Evolutionary conservation across 2,329 filamentous ascomycete species (phyloP), one percentile per base, ranked within the genome.

Genomic region (Elsinoe perseae): DNA sequence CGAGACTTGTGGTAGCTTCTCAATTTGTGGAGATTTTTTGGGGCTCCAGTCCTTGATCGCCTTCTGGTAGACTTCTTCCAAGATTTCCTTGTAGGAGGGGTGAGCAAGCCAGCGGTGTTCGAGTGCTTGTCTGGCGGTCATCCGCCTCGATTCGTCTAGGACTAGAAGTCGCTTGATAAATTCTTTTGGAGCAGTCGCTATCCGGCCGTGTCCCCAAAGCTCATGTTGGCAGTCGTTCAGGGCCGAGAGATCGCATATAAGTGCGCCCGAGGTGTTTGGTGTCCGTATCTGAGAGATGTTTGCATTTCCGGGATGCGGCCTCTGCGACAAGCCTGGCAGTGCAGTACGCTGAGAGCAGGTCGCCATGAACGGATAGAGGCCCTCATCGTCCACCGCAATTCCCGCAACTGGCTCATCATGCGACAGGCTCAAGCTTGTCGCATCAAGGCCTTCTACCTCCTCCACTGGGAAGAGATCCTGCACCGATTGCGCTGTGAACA

Each of bases 71-170:
- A 80, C 65, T 1, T 70, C 71, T 27, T 79, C 70, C 56, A 80
- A 75, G 16, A 76, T 72, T 12, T 64, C 64, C 18, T 67, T 71
- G 63, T 80, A 75, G 7, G 66, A 62, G n/a, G 69, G 65, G 61
- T 80, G 77, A 1, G 74, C 74, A 61, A 85, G 80, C 82, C 81
- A 85, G 8, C 63, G 56, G 65, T 83, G 80, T 8, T 64, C 56
- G 28, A 83, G 63, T 2, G 80, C 80, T 64, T 81, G 64, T n/a
- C 73, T 71, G 2, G 74, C 80, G 8, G 75, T 77, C 68, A 82
- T 70, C 25, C 81, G 73, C 36, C 68, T 58, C 2, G 67, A 61
- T 60, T 80, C 79, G 20, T 81, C 70, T 1, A 78, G 67, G 0
- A 75, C 66, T 0, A 84, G 70, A 10, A 83, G 72, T 14, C 69